Base-by-base conservation (phyloP, 202 grass and related monocot species). In the Setaria italica region DNA sequence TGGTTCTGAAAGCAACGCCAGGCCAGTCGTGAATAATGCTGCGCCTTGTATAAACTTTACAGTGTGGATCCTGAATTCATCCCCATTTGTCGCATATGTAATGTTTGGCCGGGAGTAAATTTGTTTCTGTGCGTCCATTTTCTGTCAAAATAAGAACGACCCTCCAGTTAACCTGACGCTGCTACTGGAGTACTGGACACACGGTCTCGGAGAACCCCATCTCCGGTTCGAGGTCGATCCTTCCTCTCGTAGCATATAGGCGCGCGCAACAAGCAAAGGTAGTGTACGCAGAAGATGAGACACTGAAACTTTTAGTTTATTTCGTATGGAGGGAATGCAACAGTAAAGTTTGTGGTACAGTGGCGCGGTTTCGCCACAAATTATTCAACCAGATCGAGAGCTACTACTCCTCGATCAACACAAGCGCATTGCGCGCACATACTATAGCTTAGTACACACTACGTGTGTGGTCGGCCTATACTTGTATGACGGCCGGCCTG, bases 361-460 rank as follows among this genome's bases (percentile, higher is more conserved):
- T 15, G 43, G 21, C 70, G 82, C 45, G 13, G 56, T 71, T 85
- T 64, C 14, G 1, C 35, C 71, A 47, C 71, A 14, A 25, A 64
- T 85, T 77, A 81, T 85, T 89, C 59, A 21, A 84, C 50, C 78
- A 29, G 49, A 58, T 29, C 29, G 67, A 79, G 62, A 43, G 46
- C 62, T 82, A 47, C 43, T 46, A 8, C 53, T 53, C 32, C 78
- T 49, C 21, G 21, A 78, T 83, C 80, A 83, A 83, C 67, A 67
- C 72, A 72, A 77, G 54, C 74, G 29, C 76, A 77, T 62, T n/a
- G n/a, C 51, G n/a, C 21, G 9, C 56, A 17, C 51, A 73, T 21
- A 20, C 30, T 16, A 41, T 41, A 11, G 42, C 29, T 9, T 35
- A 4, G 66, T 20, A 34, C 29, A 46, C 29, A 29, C 49, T 49